A percentile compares a stretch with the other conserved stretches of the same genome.
These are phyloP conservation scores for Cercospora sp. DNA, from an alignment of 2,329 filamentous ascomycete genomes.

Conservation along the genomic window DNA sequence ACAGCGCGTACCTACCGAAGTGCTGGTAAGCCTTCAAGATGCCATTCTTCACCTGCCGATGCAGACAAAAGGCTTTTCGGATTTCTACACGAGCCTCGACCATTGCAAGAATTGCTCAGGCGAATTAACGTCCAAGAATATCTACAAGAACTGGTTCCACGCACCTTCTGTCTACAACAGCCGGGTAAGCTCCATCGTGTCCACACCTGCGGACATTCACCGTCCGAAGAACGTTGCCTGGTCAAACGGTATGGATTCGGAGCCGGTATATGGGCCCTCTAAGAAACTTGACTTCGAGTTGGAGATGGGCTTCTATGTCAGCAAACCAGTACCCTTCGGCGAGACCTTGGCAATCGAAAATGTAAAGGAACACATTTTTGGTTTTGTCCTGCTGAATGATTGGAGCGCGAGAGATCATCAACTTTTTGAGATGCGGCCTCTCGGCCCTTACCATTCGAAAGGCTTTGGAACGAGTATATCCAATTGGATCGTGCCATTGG, in stretches of 20 bases:
- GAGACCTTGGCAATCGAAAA: constrained; percentile 43
- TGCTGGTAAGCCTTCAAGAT: constrained; percentile 41
- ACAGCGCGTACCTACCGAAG: constrained; percentile 30
- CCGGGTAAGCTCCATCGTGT: constrained; percentile 35
- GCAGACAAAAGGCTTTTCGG: constrained; percentile 57
- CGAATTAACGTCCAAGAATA: constrained; percentile 41
- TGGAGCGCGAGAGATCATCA: constrained; percentile 62
- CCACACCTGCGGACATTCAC: constrained; percentile 38
- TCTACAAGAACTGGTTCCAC: constrained; percentile 41
- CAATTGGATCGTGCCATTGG: constrained; percentile 62
- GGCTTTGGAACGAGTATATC: constrained; percentile 61
- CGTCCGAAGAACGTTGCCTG: constrained; percentile 51
- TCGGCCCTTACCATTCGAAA: constrained; percentile 63
- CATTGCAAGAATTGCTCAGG: constrained; percentile 54
- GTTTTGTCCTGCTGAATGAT: constrained; percentile 63
- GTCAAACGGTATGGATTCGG: constrained; percentile 27
- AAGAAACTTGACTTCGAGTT: constrained; percentile 51
- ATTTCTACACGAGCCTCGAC: constrained; percentile 57
- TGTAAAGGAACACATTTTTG: constrained; percentile 59
- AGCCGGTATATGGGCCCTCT: constrained; percentile 46
- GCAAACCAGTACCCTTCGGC: constrained; percentile 44
- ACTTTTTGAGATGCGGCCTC: constrained; percentile 60
- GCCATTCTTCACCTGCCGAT: constrained; percentile 58
- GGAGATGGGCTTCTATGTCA: constrained; percentile 51
- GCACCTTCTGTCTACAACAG: constrained; percentile 45